These are phyloP conservation scores for Chondrus crispus DNA, from an alignment of 23 red algal genomes.

Conservation along the genomic window DNA sequence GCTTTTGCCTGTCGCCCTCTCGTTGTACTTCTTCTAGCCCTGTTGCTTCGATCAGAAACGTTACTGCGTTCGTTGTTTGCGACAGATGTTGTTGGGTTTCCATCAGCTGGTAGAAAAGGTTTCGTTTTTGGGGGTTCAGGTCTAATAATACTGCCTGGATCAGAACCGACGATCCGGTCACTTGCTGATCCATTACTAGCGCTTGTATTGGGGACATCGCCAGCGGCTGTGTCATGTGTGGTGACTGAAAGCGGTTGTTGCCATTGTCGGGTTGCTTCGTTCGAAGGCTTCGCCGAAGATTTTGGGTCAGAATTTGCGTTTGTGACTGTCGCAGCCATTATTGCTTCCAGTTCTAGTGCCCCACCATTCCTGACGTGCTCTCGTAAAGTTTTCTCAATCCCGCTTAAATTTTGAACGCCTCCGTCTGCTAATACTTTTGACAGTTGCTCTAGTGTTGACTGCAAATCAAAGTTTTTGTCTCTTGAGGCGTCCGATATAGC, in stretches of 20 bases:
- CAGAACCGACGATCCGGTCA: background rate
- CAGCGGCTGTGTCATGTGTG: background rate
- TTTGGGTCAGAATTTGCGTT: constrained; percentile 4
- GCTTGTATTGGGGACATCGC: background rate
- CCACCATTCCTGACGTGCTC: constrained; percentile 47
- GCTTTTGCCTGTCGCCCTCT: background rate
- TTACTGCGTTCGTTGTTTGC: background rate
- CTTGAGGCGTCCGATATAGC: background rate
- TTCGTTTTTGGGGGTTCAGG: background rate
- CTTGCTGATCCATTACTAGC: background rate
- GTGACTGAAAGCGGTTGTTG: background rate
- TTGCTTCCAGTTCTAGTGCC: constrained; percentile 34
- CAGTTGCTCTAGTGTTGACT: constrained; percentile 33
- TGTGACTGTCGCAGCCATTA: constrained; percentile 51
- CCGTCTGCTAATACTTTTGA: constrained; percentile 23
- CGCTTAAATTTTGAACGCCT: constrained; percentile 28
- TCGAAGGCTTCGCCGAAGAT: background rate
- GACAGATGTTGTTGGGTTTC: background rate
- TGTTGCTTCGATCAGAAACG: background rate
- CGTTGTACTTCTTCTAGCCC: background rate
- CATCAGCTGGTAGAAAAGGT: no score
- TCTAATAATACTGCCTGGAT: background rate
- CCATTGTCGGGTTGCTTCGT: background rate
- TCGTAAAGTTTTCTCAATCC: constrained; percentile 29
- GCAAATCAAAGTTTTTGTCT: constrained; percentile 5